These are phyloP conservation scores for Cladorrhinum sp. DNA, from an alignment of 2,329 filamentous ascomycete genomes.

Conservation along the genomic window DNA sequence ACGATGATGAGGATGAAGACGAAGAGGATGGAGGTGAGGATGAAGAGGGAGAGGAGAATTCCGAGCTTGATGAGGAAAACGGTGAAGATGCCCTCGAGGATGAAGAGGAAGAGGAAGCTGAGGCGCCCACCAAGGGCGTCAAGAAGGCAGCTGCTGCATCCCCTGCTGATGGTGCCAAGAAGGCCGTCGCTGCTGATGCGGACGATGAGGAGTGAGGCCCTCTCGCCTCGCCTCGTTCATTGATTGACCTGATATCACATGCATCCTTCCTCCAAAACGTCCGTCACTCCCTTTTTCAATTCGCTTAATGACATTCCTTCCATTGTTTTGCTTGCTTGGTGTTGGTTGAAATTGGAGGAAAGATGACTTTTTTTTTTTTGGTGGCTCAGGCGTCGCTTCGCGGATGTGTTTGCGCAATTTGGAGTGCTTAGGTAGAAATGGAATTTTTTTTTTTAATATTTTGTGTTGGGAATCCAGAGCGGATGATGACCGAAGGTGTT, in stretches of 20 bases:
- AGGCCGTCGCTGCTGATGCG: conserved; percentile 20
- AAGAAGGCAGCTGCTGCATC: conserved; percentile 13
- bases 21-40: conserved; percentile 24
- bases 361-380: too few species aligned
- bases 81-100: conserved; percentile 28
- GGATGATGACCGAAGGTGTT: too few species aligned
- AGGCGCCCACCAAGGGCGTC: conserved; percentile 19
- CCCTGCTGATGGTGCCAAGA: conserved; percentile 6
- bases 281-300: too few species aligned
- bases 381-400: too few species aligned
- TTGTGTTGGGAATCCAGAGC: too few species aligned
- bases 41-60: conserved; percentile 24
- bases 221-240: not conserved
- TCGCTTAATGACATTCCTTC: too few species aligned
- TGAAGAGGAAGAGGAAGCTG: conserved; percentile 28
- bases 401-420: too few species aligned
- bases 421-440: too few species aligned
- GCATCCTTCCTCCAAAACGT: too few species aligned
- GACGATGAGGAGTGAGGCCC: conserved; percentile 22
- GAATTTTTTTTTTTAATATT: too few species aligned
- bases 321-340: too few species aligned
- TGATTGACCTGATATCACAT: not conserved
- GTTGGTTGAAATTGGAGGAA: too few species aligned
- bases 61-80: conserved; percentile 24
- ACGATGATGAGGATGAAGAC: conserved; percentile 23